Evolutionary conservation across 2,329 filamentous ascomycete genomes (phyloP), one percentile per base, ranked within the genome.

Genomic region (Colletotrichum navitas): DNA sequence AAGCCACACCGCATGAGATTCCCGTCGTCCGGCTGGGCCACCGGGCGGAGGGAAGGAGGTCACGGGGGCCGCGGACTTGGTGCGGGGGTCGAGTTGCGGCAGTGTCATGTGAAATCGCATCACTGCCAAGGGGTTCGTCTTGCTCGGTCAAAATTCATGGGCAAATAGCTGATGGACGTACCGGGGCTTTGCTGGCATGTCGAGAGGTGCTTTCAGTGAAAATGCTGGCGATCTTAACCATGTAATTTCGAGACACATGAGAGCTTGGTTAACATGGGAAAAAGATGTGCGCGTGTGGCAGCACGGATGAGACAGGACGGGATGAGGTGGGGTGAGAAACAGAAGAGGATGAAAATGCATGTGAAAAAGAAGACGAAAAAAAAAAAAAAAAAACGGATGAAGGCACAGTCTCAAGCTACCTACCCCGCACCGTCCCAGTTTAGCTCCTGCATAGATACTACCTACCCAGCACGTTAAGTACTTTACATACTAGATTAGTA

Each of bases 11-110:
- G 58, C n/a, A 56, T 47, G 18, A 34, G 4, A 18, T 65, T 71
- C 51, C 51, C 43, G 49, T 67, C 39, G 68, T 71, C 56, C 56
- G 49, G 63, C 11, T n/a, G 34, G n/a, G 62, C 32, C 51, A 26
- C 36, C 55, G 24, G 29, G 16, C 14, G 41, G 43, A 36, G 34
- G 34, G 18, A 43, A 21, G 32, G 26, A 56, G 34, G 56, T 62
- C 68, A 58, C 51, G 43, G 58, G 58, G 67, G 49, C 10, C 18
- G 43, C n/a, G 5, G 45, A n/a, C 43, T 14, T 11, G 14, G n/a
- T 6, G 29, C 11, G 14, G 18, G 32, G 12, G 11, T 16, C 16
- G 16, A 39, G 43, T 2, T 1, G 2, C 41, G 3, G 2, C 1
- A 2, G 36, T 14, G 8, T 18, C 68, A 71, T 61, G 68, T 71